A percentile compares a stretch with the other conserved stretches of the same genome.
Conservation (phyloP, 441 rosid genomes). For the Biscutella auriculata region DNA sequence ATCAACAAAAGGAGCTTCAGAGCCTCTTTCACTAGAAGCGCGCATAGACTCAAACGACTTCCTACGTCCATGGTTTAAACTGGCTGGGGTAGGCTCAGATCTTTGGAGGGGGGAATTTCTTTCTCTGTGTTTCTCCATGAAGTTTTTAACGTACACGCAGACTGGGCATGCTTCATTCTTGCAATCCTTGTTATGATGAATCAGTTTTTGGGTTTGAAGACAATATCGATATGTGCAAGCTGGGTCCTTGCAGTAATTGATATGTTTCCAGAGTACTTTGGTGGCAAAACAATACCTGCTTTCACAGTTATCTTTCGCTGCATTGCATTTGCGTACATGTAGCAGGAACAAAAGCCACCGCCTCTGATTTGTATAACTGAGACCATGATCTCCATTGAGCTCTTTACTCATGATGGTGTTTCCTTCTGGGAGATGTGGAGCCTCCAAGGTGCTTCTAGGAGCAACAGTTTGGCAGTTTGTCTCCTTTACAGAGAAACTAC, state of each 20-base stretch:
- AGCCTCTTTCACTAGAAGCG: constrained; percentile 28
- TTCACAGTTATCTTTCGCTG: constrained; percentile 67
- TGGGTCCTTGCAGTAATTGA: constrained; percentile 46
- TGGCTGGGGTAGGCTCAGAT: constrained; percentile 29
- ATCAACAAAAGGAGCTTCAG: constrained; percentile 39
- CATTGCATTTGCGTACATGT: constrained; percentile 76
- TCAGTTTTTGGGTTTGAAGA: constrained; percentile 54
- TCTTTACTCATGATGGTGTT: constrained; percentile 37
- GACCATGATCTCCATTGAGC: constrained; percentile 48
- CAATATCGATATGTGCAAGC: constrained; percentile 70
- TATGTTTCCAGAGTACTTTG: constrained; percentile 64
- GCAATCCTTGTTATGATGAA: constrained; percentile 61
- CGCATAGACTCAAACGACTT: constrained; percentile 39
- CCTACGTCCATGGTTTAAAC: constrained; percentile 22
- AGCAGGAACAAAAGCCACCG: constrained; percentile 84
- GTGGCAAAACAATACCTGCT: constrained; percentile 45
- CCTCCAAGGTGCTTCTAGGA: constrained; percentile 33
- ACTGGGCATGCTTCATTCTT: constrained; percentile 65
- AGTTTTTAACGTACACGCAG: constrained; percentile 69
- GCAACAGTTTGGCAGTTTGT: constrained; percentile 29
- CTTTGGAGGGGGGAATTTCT: constrained; percentile 36
- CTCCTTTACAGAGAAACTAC: constrained; percentile 46
- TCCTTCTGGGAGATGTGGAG: constrained; percentile 25
- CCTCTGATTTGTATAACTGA: constrained; percentile 49
- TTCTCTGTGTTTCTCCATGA: constrained; percentile 33